These are phyloP conservation scores for Rhizophora mangle DNA, from an alignment of 345 rosid species.

Conservation along the genomic window DNA sequence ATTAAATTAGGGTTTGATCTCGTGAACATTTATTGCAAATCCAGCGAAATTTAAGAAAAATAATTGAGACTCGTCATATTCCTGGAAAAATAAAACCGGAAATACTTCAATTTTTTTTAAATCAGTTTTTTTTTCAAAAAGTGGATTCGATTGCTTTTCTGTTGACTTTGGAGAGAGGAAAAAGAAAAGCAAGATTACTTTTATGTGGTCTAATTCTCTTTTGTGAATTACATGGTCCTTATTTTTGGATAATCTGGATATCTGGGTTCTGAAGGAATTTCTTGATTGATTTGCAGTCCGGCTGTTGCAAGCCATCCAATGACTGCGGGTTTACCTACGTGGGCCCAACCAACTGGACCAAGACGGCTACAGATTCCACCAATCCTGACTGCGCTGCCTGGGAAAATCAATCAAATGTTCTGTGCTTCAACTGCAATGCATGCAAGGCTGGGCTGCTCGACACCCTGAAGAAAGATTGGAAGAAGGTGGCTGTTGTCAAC, in stretches of 20 bases:
- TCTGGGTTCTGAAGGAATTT: constrained; percentile 11
- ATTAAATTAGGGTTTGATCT: no score
- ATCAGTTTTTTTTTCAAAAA: no score
- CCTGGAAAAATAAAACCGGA: no score
- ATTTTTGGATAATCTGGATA: neutral
- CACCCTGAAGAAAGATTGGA: constrained; percentile 15
- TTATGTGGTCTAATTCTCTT: neutral
- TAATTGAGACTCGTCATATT: no score
- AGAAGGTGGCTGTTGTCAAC: constrained; percentile 12
- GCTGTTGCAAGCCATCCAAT: constrained; percentile 86
- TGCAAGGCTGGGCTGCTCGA: constrained; percentile 26
- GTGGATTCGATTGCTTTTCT: neutral
- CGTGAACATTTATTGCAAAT: no score
- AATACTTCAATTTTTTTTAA: no score
- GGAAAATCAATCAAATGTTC: neutral
- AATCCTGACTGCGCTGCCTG: constrained; percentile 15
- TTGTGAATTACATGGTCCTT: neutral
- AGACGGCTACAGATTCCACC: neutral
- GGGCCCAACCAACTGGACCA: constrained; percentile 59
- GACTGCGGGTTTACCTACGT: constrained; percentile 59
- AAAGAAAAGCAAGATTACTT: constrained; percentile 13
- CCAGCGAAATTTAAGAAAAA: no score
- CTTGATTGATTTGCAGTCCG: constrained; percentile 49
- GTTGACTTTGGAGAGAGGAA: neutral
- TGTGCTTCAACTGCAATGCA: constrained; percentile 21